A percentile compares a stretch with the other conserved stretches of the same genome.
Conservation (phyloP, 139 green algal genomes). For the Picochlorum sp. region DNA sequence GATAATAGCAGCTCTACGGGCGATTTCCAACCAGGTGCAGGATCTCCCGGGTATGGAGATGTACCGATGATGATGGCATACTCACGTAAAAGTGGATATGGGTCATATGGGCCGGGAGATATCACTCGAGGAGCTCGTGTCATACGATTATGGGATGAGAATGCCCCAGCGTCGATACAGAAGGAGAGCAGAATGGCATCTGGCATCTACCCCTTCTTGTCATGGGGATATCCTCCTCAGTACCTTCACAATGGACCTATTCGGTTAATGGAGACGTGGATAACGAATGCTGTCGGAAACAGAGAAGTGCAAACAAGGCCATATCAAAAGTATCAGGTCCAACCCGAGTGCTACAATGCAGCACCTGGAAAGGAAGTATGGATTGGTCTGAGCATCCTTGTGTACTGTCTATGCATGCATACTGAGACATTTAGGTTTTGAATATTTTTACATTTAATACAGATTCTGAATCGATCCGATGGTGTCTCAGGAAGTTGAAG, state of each 20-base stretch:
- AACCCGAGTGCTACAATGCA: not conserved
- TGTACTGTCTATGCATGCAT: too few species aligned
- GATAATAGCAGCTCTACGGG: not conserved
- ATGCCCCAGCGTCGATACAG: too few species aligned
- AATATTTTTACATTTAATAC: too few species aligned
- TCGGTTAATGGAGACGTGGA: constrained; percentile 4
- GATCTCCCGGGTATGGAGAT: not conserved
- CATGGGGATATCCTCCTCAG: not conserved
- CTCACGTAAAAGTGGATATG: constrained; percentile 9
- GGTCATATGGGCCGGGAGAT: constrained; percentile 4
- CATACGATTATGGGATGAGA: not conserved
- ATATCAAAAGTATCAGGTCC: not conserved
- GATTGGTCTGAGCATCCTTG: too few species aligned
- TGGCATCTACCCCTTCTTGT: too few species aligned
- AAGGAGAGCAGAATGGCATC: too few species aligned
- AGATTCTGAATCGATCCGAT: too few species aligned
- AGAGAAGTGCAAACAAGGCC: not conserved
- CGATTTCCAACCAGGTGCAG: not conserved
- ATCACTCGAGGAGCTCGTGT: not conserved
- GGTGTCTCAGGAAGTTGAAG: not conserved
- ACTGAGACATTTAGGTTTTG: too few species aligned
- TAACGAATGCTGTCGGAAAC: not conserved
- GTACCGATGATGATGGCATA: constrained; percentile 12
- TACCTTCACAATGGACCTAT: not conserved
- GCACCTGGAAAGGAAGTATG: too few species aligned